phyloP scores from a whole-genome alignment of 2,329 filamentous ascomycete species.

The Clonostachys solani region DNA sequence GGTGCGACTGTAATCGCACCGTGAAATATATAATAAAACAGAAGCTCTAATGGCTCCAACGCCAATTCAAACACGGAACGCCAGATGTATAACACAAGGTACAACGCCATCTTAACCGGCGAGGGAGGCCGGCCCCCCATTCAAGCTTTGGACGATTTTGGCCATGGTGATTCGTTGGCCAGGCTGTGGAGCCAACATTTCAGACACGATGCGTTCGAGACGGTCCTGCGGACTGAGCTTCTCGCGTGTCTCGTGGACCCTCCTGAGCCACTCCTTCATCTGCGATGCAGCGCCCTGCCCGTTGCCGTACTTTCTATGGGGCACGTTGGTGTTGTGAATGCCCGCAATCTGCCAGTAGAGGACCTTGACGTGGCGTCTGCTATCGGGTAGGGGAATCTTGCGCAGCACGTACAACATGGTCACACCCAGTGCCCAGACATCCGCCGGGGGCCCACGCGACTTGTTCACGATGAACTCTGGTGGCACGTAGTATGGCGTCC shows the following conservation, averaged over 20 bases:
- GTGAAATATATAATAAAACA: too few species aligned
- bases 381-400: constrained; percentile 51
- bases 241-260: constrained; percentile 43
- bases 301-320: constrained; percentile 26
- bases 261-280: constrained; percentile 53
- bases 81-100: too few species aligned
- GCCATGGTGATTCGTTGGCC: constrained; percentile 47
- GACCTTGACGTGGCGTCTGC: constrained; percentile 40
- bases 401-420: constrained; percentile 57
- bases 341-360: constrained; percentile 57
- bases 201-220: constrained; percentile 45
- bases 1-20: too few species aligned
- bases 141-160: background rate
- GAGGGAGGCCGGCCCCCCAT: background rate
- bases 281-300: constrained; percentile 37
- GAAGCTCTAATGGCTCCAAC: too few species aligned
- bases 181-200: constrained; percentile 50
- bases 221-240: constrained; percentile 39
- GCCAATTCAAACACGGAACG: too few species aligned
- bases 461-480: constrained; percentile 55
- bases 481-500: constrained; percentile 58
- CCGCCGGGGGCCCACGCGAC: constrained; percentile 47
- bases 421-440: constrained; percentile 56
- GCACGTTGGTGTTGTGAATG: constrained; percentile 35
- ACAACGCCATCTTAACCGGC: too few species aligned